Evolutionary conservation across 305 asterid genomes (phyloP), one percentile per base, ranked within the genome.

Genomic region (Andrographis paniculata): DNA sequence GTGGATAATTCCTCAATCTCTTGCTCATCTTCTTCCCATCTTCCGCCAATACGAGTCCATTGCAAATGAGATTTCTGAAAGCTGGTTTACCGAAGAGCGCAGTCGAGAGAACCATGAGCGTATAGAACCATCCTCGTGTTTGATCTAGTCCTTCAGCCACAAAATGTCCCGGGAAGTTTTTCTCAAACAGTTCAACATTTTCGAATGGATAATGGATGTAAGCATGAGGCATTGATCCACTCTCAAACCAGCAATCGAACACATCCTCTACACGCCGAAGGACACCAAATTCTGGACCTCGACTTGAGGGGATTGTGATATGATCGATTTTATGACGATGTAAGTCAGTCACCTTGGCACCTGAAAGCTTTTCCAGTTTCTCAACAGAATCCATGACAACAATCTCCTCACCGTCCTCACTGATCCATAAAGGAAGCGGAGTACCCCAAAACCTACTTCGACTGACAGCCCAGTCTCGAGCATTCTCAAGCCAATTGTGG

Each of bases 401-500:
- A 52, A 72, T 86, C 65, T 91, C 95, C 70, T 66, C 75, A 2
- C 94, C 76, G 58, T 91, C 96, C 52, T 80, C 95, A 60, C 99
- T 91, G 21, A 75, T 70, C 96, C 99, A 91, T 21, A 91, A 31
- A 2, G 96, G 99, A 53, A 91, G 93, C 15, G 99, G 99, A 22
- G 99, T 91, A 17, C 99, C 99, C 99, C 99, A 91, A 70, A 91
- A 91, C 68, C 99, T 79, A 71, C 96, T 91, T 65, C 99, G 82
- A 65, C 95, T 86, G 61, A 91, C 76, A 48, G 99, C 96, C 99
- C 96, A 91, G 46, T 91, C 96, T 60, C 96, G 56, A 24, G 99
- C 99, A 74, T 91, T 87, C 70, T 91, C 99, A 36, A 91, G 79
- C 99, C 99, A 91, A 65, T 83, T 91, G 64, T 91, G 96, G 56